Conservation (phyloP, 2,329 filamentous ascomycete genomes). For the Ophiocordyceps camponoti-floridani region DNA sequence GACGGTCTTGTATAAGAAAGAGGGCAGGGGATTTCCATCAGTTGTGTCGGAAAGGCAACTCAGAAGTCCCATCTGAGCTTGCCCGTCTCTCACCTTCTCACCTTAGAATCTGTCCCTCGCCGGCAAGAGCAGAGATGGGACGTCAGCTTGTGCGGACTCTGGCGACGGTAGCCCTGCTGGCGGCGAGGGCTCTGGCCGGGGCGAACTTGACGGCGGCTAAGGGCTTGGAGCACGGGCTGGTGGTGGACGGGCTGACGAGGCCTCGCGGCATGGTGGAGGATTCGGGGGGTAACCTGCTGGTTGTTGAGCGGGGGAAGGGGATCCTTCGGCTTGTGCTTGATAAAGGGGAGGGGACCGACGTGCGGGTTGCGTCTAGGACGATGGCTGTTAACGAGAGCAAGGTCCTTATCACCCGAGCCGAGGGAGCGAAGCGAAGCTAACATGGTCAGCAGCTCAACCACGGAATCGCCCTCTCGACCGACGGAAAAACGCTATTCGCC, state of each 20-base stretch:
- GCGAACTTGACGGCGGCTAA: conserved; percentile 6
- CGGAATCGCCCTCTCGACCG: conserved; percentile 25
- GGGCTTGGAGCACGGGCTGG: conserved; percentile 10
- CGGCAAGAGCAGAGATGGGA: background rate
- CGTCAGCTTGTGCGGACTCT: background rate
- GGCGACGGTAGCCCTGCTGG: conserved; percentile 2
- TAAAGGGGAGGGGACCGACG: conserved; percentile 8
- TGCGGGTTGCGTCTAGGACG: conserved; percentile 12
- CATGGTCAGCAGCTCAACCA: conserved; percentile 25
- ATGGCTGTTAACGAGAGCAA: background rate
- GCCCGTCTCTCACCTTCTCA: background rate
- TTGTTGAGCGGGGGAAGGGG: conserved; percentile 14
- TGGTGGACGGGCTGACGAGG: conserved; percentile 8
- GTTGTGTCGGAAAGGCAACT: background rate
- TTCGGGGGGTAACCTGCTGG: conserved; percentile 16
- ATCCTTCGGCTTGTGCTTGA: conserved; percentile 16
- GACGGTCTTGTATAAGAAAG: background rate
- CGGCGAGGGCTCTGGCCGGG: conserved; percentile 1
- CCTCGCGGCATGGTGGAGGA: conserved; percentile 19
- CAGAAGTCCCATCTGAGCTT: background rate
- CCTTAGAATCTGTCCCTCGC: too few relatives aligned
- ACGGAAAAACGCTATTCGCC: conserved; percentile 28
- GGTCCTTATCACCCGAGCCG: too few relatives aligned
- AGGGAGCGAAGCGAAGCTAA: too few relatives aligned
- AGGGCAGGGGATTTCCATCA: too few relatives aligned